Conservation (phyloP, 2,329 filamentous ascomycete species). For the Monilinia vaccinii-corymbosi region DNA sequence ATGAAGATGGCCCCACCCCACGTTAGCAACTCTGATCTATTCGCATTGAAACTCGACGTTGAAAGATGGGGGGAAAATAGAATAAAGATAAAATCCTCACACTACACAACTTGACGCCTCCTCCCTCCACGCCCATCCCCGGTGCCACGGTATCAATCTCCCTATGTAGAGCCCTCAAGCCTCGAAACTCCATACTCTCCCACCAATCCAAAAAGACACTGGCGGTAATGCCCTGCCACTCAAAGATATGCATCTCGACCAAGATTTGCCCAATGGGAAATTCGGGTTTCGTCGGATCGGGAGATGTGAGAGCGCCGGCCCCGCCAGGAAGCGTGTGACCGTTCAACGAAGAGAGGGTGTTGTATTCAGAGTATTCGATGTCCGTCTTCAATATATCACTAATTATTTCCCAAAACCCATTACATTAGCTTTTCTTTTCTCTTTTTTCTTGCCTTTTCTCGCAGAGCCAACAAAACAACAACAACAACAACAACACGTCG, state of each 20-base stretch:
- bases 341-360: constrained; percentile 26
- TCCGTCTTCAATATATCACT: constrained; percentile 35
- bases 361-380: constrained; percentile 33
- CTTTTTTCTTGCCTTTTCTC: too few relatives aligned
- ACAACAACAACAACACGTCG: too few relatives aligned
- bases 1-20: neutral
- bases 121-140: constrained; percentile 18
- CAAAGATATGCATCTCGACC: constrained; percentile 23
- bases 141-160: constrained; percentile 24
- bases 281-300: constrained; percentile 11
- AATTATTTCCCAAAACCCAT: neutral
- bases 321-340: neutral
- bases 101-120: constrained; percentile 18
- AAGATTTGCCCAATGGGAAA: constrained; percentile 25
- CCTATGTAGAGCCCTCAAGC: constrained; percentile 23
- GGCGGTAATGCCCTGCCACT: constrained; percentile 14
- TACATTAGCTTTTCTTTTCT: neutral
- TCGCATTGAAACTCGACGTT: too few relatives aligned
- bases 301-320: neutral
- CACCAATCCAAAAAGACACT: constrained; percentile 25
- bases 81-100: neutral
- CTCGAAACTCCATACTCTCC: constrained; percentile 25
- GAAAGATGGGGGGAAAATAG: neutral
- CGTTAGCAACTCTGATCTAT: neutral
- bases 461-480: too few relatives aligned